phyloP scores from a whole-genome alignment of 345 rosid genomes.

The Arabis alpina region DNA sequence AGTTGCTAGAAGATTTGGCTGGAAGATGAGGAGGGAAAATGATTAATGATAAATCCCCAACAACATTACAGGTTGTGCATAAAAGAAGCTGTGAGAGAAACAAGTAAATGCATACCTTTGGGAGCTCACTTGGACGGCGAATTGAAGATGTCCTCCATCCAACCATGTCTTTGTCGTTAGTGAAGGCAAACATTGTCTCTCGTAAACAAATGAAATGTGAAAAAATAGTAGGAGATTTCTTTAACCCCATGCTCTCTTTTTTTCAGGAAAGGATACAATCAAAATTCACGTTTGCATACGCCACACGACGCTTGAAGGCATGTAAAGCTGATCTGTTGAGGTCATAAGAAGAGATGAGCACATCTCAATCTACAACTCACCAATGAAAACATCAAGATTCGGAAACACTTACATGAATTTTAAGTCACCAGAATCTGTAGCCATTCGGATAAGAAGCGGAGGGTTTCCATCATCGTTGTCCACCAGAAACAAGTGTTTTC shows the following conservation, averaged over 20 bases:
- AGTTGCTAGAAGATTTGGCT: slow-evolving; percentile 67
- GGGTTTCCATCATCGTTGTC: slow-evolving; percentile 73
- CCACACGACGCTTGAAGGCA: slow-evolving; percentile 87
- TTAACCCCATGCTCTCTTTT: not conserved
- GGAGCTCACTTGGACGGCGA: slow-evolving; percentile 81
- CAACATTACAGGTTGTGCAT: not conserved
- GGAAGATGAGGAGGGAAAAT: slow-evolving; percentile 39
- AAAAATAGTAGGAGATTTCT: slow-evolving; percentile 11
- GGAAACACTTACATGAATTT: slow-evolving; percentile 67
- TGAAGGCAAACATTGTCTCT: slow-evolving; percentile 49
- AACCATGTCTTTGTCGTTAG: slow-evolving; percentile 65
- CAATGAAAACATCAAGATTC: slow-evolving; percentile 29
- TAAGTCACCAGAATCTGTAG: slow-evolving; percentile 64
- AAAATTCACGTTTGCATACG: slow-evolving; percentile 85
- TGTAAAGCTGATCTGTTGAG: slow-evolving; percentile 76
- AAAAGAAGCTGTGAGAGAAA: not conserved
- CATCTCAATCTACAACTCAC: slow-evolving; percentile 27
- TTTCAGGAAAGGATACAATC: slow-evolving; percentile 71
- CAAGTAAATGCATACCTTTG: slow-evolving; percentile 55
- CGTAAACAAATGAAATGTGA: not conserved
- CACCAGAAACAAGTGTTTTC: slow-evolving; percentile 89
- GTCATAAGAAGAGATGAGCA: slow-evolving; percentile 34
- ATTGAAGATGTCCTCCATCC: slow-evolving; percentile 98
- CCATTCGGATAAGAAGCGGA: slow-evolving; percentile 94
- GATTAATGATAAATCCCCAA: slow-evolving; percentile 23